Evolutionary conservation across 1,284 basidiomycete genomes (phyloP), one percentile per base, ranked within the genome.

Genomic region (Fomitiporia mediterranea): DNA sequence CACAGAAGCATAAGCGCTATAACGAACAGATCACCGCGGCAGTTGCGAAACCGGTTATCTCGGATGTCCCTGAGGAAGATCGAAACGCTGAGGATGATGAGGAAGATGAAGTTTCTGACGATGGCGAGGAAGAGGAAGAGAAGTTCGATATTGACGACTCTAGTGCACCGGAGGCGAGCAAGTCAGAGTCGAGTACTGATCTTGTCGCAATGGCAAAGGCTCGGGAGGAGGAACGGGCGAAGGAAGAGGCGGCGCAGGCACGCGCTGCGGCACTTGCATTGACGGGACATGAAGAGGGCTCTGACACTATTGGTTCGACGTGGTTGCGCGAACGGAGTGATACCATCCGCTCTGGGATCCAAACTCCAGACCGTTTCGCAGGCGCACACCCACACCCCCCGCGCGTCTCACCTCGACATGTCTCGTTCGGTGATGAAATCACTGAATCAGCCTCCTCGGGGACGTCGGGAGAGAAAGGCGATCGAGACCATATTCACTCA

Each of bases 131-230:
- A 2, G 70, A 72, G 1, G 72, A 74, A 0, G 74, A 93, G 66
- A 82, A 82, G 63, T 96, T 85, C 68, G 94, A 97, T 67, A 96
- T 96, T 56, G 89, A 94, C 65, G 93, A 96, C 73, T 89, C 83
- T 54, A 89, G 86, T 0, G 66, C 68, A 8, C 74, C 75, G 2
- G 79, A 81, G 51, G 75, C 72, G 9, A 68, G 70, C 19, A 61
- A 73, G 21, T 73, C 70, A n/a, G 60, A 65, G 27, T 35, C 55
- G 21, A 38, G 40, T 44, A 40, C 53, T 2, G 60, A 61, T 42
- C 25, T 51, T 5, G 55, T 63, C 11, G 66, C 61, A 11, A 51
- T 62, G 23, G 58, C 61, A 42, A 74, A 68, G 58, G 68, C 67
- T 25, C 58, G 62, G 37, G 73, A 75, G 19, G 61, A 69, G 40